A percentile compares a stretch with the other conserved stretches of the same genome.
These are phyloP conservation scores for Hawksworthiomyces lignivorus DNA, from an alignment of 2,329 filamentous ascomycete genomes.

Conservation along the genomic window DNA sequence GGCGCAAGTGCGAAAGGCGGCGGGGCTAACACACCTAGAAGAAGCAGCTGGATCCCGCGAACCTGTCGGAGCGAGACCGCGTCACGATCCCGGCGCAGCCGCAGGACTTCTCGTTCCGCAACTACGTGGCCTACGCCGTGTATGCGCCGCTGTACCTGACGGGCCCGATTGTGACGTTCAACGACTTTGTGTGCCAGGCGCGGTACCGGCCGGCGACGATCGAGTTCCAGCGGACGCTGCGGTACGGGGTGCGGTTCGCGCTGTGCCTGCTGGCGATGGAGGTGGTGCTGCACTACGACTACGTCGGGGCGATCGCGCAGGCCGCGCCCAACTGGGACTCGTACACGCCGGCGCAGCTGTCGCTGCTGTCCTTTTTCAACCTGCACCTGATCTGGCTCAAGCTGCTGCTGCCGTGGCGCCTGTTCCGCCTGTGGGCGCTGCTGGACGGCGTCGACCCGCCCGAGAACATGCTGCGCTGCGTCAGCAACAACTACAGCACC, in stretches of 20 bases:
- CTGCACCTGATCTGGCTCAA: slow-evolving; percentile 98
- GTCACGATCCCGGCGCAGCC: slow-evolving; percentile 65
- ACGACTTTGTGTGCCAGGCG: slow-evolving; percentile 88
- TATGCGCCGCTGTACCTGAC: slow-evolving; percentile 91
- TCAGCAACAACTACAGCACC: slow-evolving; percentile 88
- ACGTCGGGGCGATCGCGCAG: slow-evolving; percentile 87
- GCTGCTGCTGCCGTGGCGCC: slow-evolving; percentile 91
- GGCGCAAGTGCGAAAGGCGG: no score
- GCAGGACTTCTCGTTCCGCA: slow-evolving; percentile 68
- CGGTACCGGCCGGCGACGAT: slow-evolving; percentile 68
- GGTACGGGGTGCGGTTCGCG: slow-evolving; percentile 77
- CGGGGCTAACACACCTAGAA: slow-evolving; percentile 54
- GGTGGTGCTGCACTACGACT: slow-evolving; percentile 82
- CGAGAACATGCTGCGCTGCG: slow-evolving; percentile 97
- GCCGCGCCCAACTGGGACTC: slow-evolving; percentile 68
- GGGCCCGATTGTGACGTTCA: slow-evolving; percentile 93
- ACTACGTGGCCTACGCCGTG: slow-evolving; percentile 81
- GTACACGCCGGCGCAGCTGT: slow-evolving; percentile 82
- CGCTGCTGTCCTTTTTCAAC: slow-evolving; percentile 90
- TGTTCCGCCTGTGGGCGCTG: slow-evolving; percentile 95
- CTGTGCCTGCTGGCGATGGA: slow-evolving; percentile 84
- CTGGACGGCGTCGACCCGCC: slow-evolving; percentile 88
- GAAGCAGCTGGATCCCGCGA: slow-evolving; percentile 85
- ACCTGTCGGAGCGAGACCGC: slow-evolving; percentile 82
- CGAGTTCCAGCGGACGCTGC: slow-evolving; percentile 59